Base-by-base conservation (phyloP, 2,329 filamentous ascomycete genomes). In the Plenodomus lindquistii region DNA sequence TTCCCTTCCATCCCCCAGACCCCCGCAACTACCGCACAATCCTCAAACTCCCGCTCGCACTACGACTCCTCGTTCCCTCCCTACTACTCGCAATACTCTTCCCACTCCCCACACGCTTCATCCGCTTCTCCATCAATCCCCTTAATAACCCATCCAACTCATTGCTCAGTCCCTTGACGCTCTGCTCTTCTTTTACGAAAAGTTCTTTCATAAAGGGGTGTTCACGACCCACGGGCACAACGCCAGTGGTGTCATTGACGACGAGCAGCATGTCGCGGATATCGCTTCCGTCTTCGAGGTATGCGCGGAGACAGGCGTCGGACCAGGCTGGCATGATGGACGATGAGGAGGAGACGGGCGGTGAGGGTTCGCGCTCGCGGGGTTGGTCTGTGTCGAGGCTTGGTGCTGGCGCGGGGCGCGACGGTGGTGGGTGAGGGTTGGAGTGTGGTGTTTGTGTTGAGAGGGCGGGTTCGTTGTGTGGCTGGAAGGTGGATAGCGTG, bases 181-280 rank as follows among this genome's bases (percentile, higher is more conserved):
- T 88, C 59, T 88, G 89, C 66, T 91, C 92, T 73, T 96, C 90
- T 67, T 96, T 89, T 41, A 85, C 85, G 76, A 95, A 97, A 45
- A 97, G 76, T 18, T 85, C 83, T 13, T 85, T 84, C 42, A 88
- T 90, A 37, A 96, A 80, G 0, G 93, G 93, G 70, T 97, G 92
- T 48, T 96, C 90, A n/a, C 83, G 81, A 1, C 87, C 84, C 7
- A 87, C 89, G 16, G 91, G 88, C 36, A 85, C 82, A 15, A 95
- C 85, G 50, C 92, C 89, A 13, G 85, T 88, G 70, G 92, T 96
- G 73, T 97, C 92, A 67, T 96, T 92, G 21, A 99, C 91, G 52
- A 99, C 88, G 31, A 92, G 82, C 42, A 97, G 81, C 68, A 97
- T 82, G 69, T 99, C 93, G 42, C 90, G 85, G 59, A 99, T 91